Base-by-base conservation (phyloP, 2,329 filamentous ascomycete species). In the Zymoseptoria pseudotritici region DNA sequence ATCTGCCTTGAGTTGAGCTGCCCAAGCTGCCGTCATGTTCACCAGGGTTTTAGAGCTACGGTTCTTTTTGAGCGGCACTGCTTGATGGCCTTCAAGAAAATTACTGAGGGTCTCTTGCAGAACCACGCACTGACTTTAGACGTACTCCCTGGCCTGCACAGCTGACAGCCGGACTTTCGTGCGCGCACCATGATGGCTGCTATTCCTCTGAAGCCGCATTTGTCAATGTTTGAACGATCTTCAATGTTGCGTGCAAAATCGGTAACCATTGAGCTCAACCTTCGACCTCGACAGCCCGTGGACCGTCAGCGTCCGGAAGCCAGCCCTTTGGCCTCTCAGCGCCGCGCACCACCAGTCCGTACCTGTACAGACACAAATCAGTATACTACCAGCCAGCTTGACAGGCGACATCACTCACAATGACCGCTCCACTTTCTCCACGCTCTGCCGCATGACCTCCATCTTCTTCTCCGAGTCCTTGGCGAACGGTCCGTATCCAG, bases 271-370 rank as follows among this genome's bases (percentile, higher is more conserved):
- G 50, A 53, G 13, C 51, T 66, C 56, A 70, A 8, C 61, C 74
- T 61, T 78, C 77, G n/a, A 78, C 76, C 58, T 70, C 75, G 62
- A 74, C 74, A 26, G 71, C 70, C 58, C 61, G 68, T 56, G 72
- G 72, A 20, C 74, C 74, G 21, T 70, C 76, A 22, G 77, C 76
- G 71, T 96, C 92, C 3, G 92, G 93, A 71, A 94, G 83, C 93
- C 93, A 97, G 0, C 93, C 93, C 71, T 88, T 90, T 0, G 93
- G 93, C 63, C 91, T 79, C 79, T 99, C 94, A 56, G 87, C 89
- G 0, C 93, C 93, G 56, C 94, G 82, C 21, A 99, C 89, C 29
- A 88, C 85, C 66, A 97, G 84, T 3, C 91, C 91, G 74, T 97
- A 99, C 29, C 63, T 65, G 54, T 31, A 31, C 31, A 24, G 17